Conservation (phyloP, 345 rosid species). For the Arabidopsis suecica region DNA sequence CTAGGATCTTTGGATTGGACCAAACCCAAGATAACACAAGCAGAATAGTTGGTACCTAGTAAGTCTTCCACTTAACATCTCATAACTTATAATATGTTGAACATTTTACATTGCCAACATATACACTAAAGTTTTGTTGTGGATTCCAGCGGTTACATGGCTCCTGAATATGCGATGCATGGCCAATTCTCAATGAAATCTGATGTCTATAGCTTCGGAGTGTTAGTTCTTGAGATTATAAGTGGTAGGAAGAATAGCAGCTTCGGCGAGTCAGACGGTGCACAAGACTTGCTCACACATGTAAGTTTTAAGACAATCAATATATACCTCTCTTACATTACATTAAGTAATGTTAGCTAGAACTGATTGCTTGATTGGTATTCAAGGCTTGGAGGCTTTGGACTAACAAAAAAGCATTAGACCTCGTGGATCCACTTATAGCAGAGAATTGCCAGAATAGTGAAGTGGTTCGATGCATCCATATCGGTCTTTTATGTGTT, state of each 20-base stretch:
- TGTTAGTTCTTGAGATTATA: slow-evolving; percentile 39
- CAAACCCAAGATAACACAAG: slow-evolving; percentile 50
- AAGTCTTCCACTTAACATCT: slow-evolving; percentile 32
- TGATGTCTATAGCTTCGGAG: slow-evolving; percentile 38
- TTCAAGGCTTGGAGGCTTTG: slow-evolving; percentile 30
- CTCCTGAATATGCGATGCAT: slow-evolving; percentile 38
- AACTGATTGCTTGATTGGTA: not conserved
- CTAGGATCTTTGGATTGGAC: slow-evolving; percentile 51
- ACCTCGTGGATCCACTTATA: slow-evolving; percentile 4
- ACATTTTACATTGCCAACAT: not conserved
- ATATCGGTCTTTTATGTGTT: slow-evolving; percentile 32
- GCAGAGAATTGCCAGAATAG: not conserved
- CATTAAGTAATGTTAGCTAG: no score
- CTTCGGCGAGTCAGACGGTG: not conserved
- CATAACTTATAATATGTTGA: not conserved
- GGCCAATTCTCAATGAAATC: slow-evolving; percentile 39
- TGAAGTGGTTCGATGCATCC: slow-evolving; percentile 19
- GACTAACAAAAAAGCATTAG: not conserved
- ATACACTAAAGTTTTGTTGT: not conserved
- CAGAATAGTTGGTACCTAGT: slow-evolving; percentile 61
- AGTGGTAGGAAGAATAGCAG: slow-evolving; percentile 32
- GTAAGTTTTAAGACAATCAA: slow-evolving; percentile 17
- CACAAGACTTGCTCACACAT: slow-evolving; percentile 9
- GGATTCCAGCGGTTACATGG: slow-evolving; percentile 32
- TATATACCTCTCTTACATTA: not conserved